Conservation (phyloP, 305 asterid genomes). For the Solanum chacoense region DNA sequence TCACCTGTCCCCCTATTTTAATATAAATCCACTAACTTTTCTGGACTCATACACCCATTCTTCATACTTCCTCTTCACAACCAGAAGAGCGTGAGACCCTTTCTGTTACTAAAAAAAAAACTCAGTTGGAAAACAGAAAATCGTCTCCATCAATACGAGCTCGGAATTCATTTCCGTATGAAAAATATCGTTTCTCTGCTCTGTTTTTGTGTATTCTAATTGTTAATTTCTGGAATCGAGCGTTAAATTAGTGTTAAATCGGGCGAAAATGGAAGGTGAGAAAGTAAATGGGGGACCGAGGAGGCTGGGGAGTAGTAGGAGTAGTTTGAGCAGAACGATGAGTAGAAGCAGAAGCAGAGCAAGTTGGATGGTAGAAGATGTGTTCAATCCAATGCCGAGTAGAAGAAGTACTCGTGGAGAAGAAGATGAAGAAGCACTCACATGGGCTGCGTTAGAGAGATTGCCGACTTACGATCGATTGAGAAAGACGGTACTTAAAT, state of each 20-base stretch:
- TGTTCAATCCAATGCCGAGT: conserved; percentile 24
- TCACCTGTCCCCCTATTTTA: neutral
- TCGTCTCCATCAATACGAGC: neutral
- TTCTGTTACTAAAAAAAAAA: neutral
- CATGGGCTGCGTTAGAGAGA: conserved; percentile 86
- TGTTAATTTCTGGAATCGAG: neutral
- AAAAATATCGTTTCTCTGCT: neutral
- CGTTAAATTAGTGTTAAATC: neutral
- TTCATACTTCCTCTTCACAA: neutral
- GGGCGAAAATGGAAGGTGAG: neutral
- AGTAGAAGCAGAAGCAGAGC: conserved; percentile 29
- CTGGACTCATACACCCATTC: neutral
- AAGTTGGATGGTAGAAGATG: conserved; percentile 52
- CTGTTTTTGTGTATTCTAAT: neutral
- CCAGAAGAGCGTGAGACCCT: conserved; percentile 1
- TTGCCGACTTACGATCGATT: conserved; percentile 70
- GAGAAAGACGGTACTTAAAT: conserved; percentile 48
- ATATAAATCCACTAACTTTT: conserved; percentile 6
- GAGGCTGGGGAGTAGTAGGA: conserved; percentile 3
- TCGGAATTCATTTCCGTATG: neutral
- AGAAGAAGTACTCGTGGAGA: conserved; percentile 37
- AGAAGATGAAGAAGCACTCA: conserved; percentile 74
- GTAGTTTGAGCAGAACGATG: conserved; percentile 7
- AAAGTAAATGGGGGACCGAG: neutral
- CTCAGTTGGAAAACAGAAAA: neutral